Percentiles rank a stretch among this genome's conserved stretches.
These are phyloP conservation scores for Phaffomyces antillensis DNA, from an alignment of 805 yeast species.

Conservation along the genomic window DNA sequence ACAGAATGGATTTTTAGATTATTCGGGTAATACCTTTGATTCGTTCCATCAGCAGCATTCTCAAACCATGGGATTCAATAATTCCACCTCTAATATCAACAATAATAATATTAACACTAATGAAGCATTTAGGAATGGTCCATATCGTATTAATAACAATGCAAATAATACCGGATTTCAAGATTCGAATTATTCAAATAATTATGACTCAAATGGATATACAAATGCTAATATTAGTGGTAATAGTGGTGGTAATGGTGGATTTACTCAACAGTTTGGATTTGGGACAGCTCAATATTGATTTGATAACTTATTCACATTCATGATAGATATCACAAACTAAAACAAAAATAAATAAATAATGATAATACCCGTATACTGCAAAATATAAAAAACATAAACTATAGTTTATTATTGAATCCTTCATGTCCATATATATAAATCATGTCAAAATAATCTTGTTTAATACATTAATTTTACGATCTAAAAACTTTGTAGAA, in stretches of 20 bases:
- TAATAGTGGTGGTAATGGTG: not conserved
- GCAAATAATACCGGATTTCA: too few species aligned
- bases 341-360: not conserved
- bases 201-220: not conserved
- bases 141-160: too few species aligned
- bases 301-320: not conserved
- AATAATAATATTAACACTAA: too few species aligned
- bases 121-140: not conserved
- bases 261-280: conserved; percentile 4
- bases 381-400: not conserved
- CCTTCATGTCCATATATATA: conserved; percentile 2
- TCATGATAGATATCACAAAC: not conserved
- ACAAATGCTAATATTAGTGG: not conserved
- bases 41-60: conserved; percentile 2
- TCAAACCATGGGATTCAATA: not conserved
- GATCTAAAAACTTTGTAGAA: not conserved
- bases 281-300: conserved; percentile 8
- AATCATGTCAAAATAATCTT: too few species aligned
- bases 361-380: not conserved
- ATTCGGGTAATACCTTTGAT: conserved; percentile 1
- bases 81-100: too few species aligned
- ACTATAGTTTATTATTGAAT: not conserved
- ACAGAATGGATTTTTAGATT: conserved; percentile 4
- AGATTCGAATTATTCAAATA: not conserved
- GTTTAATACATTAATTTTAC: conserved; percentile 4